These are phyloP conservation scores for Pythium scleroteichum DNA, from an alignment of 352 stramenopile species.

Conservation along the genomic window DNA sequence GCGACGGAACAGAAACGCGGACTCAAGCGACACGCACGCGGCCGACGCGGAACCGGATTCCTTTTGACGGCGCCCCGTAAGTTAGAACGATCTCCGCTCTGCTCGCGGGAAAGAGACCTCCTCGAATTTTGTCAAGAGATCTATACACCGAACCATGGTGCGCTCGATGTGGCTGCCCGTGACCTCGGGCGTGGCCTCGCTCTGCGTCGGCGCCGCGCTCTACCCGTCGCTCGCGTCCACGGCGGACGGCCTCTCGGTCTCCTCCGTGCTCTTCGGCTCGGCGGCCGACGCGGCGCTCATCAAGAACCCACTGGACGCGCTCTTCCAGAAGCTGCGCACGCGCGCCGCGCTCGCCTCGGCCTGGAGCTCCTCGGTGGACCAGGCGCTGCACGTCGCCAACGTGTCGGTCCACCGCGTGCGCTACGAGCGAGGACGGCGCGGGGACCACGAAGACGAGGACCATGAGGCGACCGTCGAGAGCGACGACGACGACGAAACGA, in stretches of 20 bases:
- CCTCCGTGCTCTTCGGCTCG: conserved; percentile 9
- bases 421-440: conserved; percentile 34
- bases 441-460: conserved; percentile 2
- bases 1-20: conserved; percentile 25
- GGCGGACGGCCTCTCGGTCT: conserved; percentile 17
- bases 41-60: neutral
- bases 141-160: conserved; percentile 16
- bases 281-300: conserved; percentile 1
- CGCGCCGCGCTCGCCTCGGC: neutral
- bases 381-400: conserved; percentile 37
- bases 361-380: conserved; percentile 11
- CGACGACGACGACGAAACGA: conserved; percentile 16
- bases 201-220: conserved; percentile 19
- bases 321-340: conserved; percentile 13
- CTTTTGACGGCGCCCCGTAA: no score
- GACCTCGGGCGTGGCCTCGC: conserved; percentile 22
- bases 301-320: conserved; percentile 13
- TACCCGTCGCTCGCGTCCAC: conserved; percentile 19
- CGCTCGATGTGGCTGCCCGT: conserved; percentile 30
- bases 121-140: conserved; percentile 1
- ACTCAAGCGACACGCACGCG: conserved; percentile 19
- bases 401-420: conserved; percentile 63
- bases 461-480: conserved; percentile 4
- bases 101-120: neutral
- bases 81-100: conserved; percentile 10